Conservation (phyloP, 2,329 filamentous ascomycete genomes). For the Epichloe bromicola region DNA sequence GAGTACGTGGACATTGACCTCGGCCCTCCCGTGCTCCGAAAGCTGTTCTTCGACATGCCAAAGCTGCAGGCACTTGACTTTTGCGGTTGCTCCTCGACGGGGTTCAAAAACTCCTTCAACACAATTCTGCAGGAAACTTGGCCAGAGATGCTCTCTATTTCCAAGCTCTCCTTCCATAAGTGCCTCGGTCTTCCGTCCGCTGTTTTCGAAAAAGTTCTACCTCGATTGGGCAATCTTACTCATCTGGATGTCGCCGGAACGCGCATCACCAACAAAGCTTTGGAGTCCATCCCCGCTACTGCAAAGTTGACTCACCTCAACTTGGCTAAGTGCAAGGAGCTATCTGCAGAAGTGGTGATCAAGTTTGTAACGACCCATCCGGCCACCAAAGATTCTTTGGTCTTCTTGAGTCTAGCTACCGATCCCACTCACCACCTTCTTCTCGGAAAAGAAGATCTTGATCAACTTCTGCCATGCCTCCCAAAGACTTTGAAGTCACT, state of each 20-base stretch:
- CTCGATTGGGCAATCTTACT: conserved; percentile 56
- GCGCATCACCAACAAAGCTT: conserved; percentile 57
- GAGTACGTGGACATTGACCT: conserved; percentile 72
- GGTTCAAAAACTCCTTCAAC: conserved; percentile 54
- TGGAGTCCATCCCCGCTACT: conserved; percentile 56
- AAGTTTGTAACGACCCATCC: conserved; percentile 60
- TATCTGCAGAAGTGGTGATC: conserved; percentile 54
- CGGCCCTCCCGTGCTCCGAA: conserved; percentile 51
- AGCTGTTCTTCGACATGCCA: conserved; percentile 55
- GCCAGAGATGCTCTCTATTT: conserved; percentile 44
- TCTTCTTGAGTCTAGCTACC: conserved; percentile 60
- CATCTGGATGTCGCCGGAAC: conserved; percentile 73
- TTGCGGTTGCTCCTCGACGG: conserved; percentile 57
- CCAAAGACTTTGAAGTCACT: conserved; percentile 57
- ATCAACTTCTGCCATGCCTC: conserved; percentile 50
- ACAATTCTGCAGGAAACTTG: conserved; percentile 39
- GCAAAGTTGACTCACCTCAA: conserved; percentile 67
- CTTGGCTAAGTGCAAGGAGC: conserved; percentile 58
- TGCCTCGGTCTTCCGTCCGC: conserved; percentile 56
- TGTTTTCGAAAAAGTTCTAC: conserved; percentile 56
- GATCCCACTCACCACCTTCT: conserved; percentile 62
- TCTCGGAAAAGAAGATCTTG: conserved; percentile 52
- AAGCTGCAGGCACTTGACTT: conserved; percentile 59
- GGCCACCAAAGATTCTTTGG: conserved; percentile 47
- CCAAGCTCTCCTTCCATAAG: conserved; percentile 64